phyloP scores from a whole-genome alignment of 202 grass and related monocot species.

The Setaria italica region DNA sequence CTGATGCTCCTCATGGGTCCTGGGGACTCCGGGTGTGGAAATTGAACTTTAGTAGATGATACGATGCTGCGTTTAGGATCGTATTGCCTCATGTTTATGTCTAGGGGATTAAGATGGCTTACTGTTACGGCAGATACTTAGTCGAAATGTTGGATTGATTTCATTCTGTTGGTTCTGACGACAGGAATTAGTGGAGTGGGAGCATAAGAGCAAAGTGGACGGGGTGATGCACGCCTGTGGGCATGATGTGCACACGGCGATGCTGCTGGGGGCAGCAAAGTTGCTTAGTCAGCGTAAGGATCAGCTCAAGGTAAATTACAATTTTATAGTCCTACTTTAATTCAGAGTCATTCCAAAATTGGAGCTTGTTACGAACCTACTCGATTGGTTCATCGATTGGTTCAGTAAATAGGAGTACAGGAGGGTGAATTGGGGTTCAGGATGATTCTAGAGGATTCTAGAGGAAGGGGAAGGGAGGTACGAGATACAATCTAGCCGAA shows the following conservation, averaged over 20 bases:
- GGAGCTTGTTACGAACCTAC: no score
- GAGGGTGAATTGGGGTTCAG: no score
- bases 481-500: no score
- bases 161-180: conserved; percentile 18
- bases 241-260: conserved; percentile 83
- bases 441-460: no score
- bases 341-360: neutral
- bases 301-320: conserved; percentile 58
- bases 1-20: neutral
- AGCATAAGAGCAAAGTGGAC: conserved; percentile 86
- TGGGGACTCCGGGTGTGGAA: neutral
- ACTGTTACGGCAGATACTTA: neutral
- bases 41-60: neutral
- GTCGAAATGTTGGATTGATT: neutral
- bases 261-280: conserved; percentile 93
- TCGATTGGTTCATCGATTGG: no score
- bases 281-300: conserved; percentile 80
- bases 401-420: no score
- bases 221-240: conserved; percentile 94
- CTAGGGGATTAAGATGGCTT: neutral
- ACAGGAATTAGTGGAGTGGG: conserved; percentile 90
- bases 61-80: neutral
- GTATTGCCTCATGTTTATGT: neutral
- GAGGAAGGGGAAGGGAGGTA: no score
- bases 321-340: neutral